These are phyloP conservation scores for Mariannaea sp. DNA, from an alignment of 2,329 filamentous ascomycete genomes.

Conservation along the genomic window DNA sequence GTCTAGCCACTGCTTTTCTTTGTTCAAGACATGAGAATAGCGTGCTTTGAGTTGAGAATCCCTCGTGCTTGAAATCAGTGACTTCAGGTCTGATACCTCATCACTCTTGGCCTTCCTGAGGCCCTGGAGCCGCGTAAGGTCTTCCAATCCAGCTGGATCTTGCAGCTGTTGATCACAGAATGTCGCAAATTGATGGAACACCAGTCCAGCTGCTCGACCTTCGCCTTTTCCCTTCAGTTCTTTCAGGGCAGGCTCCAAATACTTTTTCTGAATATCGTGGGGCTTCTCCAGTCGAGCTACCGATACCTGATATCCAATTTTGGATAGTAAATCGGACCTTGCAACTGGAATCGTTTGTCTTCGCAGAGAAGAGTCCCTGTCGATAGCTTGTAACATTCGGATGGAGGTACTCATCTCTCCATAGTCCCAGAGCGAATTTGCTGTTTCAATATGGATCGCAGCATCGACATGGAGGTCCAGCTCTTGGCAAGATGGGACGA, in stretches of 20 bases:
- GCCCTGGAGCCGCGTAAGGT: slow-evolving; percentile 79
- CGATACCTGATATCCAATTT: slow-evolving; percentile 85
- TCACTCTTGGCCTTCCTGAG: slow-evolving; percentile 79
- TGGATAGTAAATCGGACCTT: slow-evolving; percentile 79
- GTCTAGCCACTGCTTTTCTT: slow-evolving; percentile 86
- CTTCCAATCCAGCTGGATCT: slow-evolving; percentile 81
- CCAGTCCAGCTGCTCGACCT: slow-evolving; percentile 78
- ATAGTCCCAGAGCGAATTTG: slow-evolving; percentile 91
- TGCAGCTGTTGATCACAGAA: slow-evolving; percentile 96
- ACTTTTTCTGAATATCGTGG: slow-evolving; percentile 84
- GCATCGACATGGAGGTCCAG: slow-evolving; percentile 79
- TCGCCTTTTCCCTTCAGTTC: slow-evolving; percentile 72
- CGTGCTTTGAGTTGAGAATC: slow-evolving; percentile 59
- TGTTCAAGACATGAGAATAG: slow-evolving; percentile 65
- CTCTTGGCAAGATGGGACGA: slow-evolving; percentile 70
- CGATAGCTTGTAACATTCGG: slow-evolving; percentile 79
- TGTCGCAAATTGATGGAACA: slow-evolving; percentile 91
- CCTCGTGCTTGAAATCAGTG: slow-evolving; percentile 56
- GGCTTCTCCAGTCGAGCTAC: slow-evolving; percentile 90
- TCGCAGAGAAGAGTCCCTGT: slow-evolving; percentile 61
- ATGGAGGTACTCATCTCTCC: slow-evolving; percentile 90
- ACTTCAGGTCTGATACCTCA: slow-evolving; percentile 76
- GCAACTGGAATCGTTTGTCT: slow-evolving; percentile 75
- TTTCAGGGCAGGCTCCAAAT: slow-evolving; percentile 81
- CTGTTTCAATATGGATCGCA: slow-evolving; percentile 78